Percentiles rank a stretch among this genome's conserved stretches.
Conservation (phyloP, 129 eudicot species). For the Smallanthus sonchifolius region DNA sequence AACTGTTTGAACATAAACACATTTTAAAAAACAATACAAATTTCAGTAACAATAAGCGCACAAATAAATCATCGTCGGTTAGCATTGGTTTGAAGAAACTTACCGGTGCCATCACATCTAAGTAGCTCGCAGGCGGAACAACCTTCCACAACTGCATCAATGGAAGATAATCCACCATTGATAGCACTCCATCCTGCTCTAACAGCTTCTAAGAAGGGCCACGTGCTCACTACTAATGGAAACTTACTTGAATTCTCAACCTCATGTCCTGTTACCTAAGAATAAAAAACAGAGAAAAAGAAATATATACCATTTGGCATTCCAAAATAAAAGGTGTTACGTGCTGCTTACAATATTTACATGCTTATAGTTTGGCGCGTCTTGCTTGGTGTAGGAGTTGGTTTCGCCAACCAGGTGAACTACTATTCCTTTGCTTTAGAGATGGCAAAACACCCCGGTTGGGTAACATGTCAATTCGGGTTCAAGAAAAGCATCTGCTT, state of each 20-base stretch:
- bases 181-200: slow-evolving; percentile 75
- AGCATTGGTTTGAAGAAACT: background rate
- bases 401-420: slow-evolving; percentile 64
- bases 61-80: background rate
- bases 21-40: background rate
- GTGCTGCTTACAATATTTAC: slow-evolving; percentile 43
- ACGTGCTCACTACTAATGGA: slow-evolving; percentile 80
- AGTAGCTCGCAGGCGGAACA: slow-evolving; percentile 81
- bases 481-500: background rate
- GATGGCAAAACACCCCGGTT: background rate
- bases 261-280: slow-evolving; percentile 45
- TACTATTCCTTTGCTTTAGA: background rate
- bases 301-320: background rate
- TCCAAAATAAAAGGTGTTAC: too few relatives aligned
- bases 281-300: background rate
- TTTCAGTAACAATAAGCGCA: background rate
- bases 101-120: slow-evolving; percentile 88
- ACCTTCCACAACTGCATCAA: slow-evolving; percentile 85
- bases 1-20: slow-evolving; percentile 44
- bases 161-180: slow-evolving; percentile 56
- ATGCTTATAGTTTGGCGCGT: slow-evolving; percentile 65
- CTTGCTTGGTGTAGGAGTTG: slow-evolving; percentile 71
- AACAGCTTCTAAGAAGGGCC: slow-evolving; percentile 89
- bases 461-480: background rate
- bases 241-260: slow-evolving; percentile 36